Evolutionary conservation across 371 early-diverging fungal genomes (phyloP).

Genomic region (Zopfochytrium polystomum): DNA sequence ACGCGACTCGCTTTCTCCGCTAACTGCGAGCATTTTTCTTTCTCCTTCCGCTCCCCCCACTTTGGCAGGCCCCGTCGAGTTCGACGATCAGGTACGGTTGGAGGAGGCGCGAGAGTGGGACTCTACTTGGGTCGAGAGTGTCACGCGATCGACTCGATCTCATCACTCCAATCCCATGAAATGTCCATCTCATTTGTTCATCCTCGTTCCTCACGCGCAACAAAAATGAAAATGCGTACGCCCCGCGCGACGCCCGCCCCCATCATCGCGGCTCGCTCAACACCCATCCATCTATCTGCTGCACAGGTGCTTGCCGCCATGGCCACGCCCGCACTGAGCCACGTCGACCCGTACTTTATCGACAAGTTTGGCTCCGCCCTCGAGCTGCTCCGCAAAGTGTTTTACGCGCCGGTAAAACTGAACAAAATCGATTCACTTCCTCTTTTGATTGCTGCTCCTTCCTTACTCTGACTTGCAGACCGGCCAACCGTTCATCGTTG

Average conservation of each 20-base stretch:
- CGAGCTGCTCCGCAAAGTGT: constrained; percentile 77
- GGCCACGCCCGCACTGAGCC: constrained; percentile 88
- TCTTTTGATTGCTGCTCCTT: not conserved
- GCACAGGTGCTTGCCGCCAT: constrained; percentile 72
- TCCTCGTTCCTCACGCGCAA: no score
- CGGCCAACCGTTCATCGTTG: constrained; percentile 92
- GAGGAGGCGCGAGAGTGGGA: not conserved
- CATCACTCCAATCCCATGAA: not conserved
- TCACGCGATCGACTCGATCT: not conserved
- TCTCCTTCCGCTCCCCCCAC: not conserved
- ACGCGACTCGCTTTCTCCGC: not conserved
- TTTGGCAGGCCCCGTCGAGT: constrained; percentile 16
- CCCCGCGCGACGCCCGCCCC: no score
- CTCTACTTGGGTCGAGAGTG: not conserved
- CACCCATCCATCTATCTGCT: no score
- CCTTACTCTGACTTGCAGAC: constrained; percentile 26
- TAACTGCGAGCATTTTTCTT: not conserved
- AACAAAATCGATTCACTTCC: no score
- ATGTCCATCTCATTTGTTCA: not conserved
- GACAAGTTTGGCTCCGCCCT: constrained; percentile 81
- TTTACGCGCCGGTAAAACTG: constrained; percentile 63
- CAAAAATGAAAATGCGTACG: no score
- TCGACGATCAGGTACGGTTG: constrained; percentile 11
- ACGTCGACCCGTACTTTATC: constrained; percentile 88
- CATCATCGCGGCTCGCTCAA: no score